Percentiles rank a stretch among this genome's conserved stretches.
phyloP scores from a whole-genome alignment of 164 flowering plant genomes.

The Stephania japonica region DNA sequence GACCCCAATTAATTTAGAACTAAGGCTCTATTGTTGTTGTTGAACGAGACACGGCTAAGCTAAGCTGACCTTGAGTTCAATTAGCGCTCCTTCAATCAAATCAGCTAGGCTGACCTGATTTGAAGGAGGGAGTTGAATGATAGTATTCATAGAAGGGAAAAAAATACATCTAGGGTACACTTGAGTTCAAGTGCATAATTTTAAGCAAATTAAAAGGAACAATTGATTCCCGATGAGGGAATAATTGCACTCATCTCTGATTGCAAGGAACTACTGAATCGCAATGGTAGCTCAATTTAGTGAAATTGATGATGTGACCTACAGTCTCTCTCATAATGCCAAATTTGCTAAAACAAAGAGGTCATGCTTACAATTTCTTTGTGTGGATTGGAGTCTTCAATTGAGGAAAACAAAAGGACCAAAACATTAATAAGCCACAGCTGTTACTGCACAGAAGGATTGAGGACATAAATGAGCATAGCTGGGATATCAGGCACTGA shows the following conservation, averaged over 20 bases:
- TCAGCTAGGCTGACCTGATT: slow-evolving; percentile 17
- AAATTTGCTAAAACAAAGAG: neutral
- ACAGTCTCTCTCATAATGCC: neutral
- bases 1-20: too few relatives aligned
- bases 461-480: neutral
- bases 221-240: too few relatives aligned
- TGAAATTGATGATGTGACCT: neutral
- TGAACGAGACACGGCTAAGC: too few relatives aligned
- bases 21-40: too few relatives aligned
- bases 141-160: too few relatives aligned
- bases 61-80: slow-evolving; percentile 2
- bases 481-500: neutral
- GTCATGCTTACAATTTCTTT: neutral
- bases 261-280: too few relatives aligned
- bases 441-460: neutral
- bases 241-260: too few relatives aligned
- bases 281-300: too few relatives aligned
- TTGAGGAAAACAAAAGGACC: neutral
- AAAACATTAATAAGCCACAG: neutral
- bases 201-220: too few relatives aligned
- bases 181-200: too few relatives aligned
- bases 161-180: too few relatives aligned
- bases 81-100: slow-evolving; percentile 9
- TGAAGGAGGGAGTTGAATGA: neutral
- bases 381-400: neutral